Evolutionary conservation across 2,329 filamentous ascomycete species (phyloP).

Genomic region (Pseudodiploospora longispora): DNA sequence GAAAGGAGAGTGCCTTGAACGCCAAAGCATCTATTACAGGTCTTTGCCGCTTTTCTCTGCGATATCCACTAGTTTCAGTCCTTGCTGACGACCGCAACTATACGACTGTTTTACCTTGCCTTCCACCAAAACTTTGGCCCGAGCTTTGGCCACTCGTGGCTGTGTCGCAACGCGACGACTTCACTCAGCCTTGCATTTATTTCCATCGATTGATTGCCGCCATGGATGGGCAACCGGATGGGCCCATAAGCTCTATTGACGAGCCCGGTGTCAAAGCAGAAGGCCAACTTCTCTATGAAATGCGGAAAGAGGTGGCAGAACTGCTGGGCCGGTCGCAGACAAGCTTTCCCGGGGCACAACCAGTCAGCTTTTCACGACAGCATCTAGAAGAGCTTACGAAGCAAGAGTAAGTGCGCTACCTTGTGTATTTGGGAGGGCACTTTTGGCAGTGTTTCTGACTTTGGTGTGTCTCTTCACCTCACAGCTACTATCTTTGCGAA

Average conservation of each 20-base stretch:
- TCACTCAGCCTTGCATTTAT: no score
- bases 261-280: slow-evolving; percentile 59
- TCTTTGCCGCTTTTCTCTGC: no score
- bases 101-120: no score
- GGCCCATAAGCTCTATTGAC: slow-evolving; percentile 42
- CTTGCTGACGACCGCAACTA: no score
- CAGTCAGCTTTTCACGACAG: slow-evolving; percentile 77
- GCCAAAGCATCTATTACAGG: no score
- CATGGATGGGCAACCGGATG: slow-evolving; percentile 24
- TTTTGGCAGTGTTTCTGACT: slow-evolving; percentile 7
- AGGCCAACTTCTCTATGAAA: slow-evolving; percentile 47
- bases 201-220: neutral
- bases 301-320: slow-evolving; percentile 66
- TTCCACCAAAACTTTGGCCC: no score
- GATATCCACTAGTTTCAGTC: no score
- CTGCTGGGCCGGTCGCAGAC: slow-evolving; percentile 63
- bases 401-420: slow-evolving; percentile 52
- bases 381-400: slow-evolving; percentile 76
- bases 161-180: no score
- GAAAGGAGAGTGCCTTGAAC: no score
- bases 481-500: slow-evolving; percentile 90
- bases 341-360: slow-evolving; percentile 83
- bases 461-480: neutral
- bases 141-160: no score
- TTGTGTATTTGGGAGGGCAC: neutral